Evolutionary conservation across 805 yeast species (phyloP), one percentile per base, ranked within the genome.

Genomic region (Danielia oregonensis): DNA sequence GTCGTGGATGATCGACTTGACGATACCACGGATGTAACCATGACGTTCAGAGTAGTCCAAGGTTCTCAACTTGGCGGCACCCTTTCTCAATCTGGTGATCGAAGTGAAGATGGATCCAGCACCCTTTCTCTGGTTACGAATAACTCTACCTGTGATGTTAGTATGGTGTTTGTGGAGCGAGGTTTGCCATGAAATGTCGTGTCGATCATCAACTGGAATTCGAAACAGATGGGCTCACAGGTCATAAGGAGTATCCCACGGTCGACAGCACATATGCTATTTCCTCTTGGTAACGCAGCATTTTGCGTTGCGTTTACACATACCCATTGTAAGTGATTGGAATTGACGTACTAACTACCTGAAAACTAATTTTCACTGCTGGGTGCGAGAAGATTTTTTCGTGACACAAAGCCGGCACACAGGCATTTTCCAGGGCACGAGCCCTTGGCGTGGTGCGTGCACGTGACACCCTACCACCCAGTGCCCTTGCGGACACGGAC

Each of bases 401-500:
- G 30, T 18, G 12, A 28, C 24, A 18, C 24, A 18, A 27, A 17
- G 26, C 40, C 49, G 45, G 49, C 49, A 45, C 17, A 38, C 23
- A 16, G 37, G 9, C 26, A 8, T 6, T 5, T 10, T 3, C 10
- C 30, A 41, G 49, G 49, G 45, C 28, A 12, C 27, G 15, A 37
- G 45, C 49, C 49, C 49, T 43, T 25, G 14, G n/a, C 0, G n/a
- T 19, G 26, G 26, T 13, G 24, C 13, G 5, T 8, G 5, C 29
- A 26, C 29, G 29, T 26, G 29, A 2, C 3, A 2, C n/a, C 13
- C 22, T 23, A 45, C 50, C 48, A 44, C 12, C 39, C 38, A 12
- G 29, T 48, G 28, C 72, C 71, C 51, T 79, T 71, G 62, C 88
- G 73, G 36, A 59, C 49, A 15, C 63, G 60, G 17, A 84, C 57